Evolutionary conservation across 2,329 filamentous ascomycete genomes (phyloP).

Genomic region (Ophiostoma ips): DNA sequence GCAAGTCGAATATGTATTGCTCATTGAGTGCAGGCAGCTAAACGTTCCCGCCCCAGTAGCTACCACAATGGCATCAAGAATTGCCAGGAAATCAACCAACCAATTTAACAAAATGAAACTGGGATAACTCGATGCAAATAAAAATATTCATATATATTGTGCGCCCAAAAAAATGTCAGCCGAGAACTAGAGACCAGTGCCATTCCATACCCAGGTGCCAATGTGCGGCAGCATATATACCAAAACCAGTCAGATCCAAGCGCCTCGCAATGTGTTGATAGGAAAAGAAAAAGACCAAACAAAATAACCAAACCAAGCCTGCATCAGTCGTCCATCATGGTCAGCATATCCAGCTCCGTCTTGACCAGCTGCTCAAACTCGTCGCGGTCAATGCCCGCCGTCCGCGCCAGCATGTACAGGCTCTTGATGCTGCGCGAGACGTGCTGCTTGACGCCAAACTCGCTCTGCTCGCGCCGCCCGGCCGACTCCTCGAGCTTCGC

Average conservation of each 20-base stretch:
- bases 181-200: too few species aligned
- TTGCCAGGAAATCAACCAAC: too few species aligned
- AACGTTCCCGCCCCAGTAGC: too few species aligned
- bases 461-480: slow-evolving; percentile 44
- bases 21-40: too few species aligned
- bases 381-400: slow-evolving; percentile 56
- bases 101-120: too few species aligned
- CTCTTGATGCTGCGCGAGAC: slow-evolving; percentile 66
- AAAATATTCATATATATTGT: too few species aligned
- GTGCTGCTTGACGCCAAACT: slow-evolving; percentile 66
- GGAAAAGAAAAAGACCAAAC: neutral
- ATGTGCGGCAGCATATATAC: neutral
- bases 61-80: too few species aligned
- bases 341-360: slow-evolving; percentile 57
- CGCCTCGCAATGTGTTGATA: neutral
- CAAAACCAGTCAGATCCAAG: neutral
- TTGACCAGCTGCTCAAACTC: slow-evolving; percentile 63
- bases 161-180: too few species aligned
- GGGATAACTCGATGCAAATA: too few species aligned
- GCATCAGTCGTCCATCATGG: slow-evolving; percentile 47
- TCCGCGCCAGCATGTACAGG: slow-evolving; percentile 54
- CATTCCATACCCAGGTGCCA: neutral
- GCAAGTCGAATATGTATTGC: too few species aligned
- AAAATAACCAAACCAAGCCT: neutral
- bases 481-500: slow-evolving; percentile 46